phyloP scores from a whole-genome alignment of 208 protist species.

The Trypanosoma scelopori region DNA sequence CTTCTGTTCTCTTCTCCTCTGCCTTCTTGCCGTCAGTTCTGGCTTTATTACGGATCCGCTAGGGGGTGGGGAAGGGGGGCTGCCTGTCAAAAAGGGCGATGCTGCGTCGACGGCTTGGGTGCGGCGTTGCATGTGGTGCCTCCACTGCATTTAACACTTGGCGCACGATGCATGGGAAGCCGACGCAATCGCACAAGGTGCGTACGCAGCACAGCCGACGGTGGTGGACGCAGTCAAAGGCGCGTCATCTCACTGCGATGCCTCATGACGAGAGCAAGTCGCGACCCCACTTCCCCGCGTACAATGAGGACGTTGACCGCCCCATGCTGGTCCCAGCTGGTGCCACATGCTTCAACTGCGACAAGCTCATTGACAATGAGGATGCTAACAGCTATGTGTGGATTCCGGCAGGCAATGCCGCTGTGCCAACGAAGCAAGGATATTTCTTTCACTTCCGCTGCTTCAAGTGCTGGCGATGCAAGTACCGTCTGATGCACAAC shows the following conservation, averaged over 20 bases:
- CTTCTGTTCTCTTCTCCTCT: too few species aligned
- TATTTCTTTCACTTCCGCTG: constrained; percentile 91
- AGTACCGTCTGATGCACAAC: constrained; percentile 86
- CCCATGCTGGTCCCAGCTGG: constrained; percentile 77
- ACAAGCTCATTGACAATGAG: constrained; percentile 58
- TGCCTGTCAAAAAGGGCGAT: neutral
- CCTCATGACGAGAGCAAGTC: constrained; percentile 79
- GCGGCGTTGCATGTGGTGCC: neutral
- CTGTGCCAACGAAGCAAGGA: constrained; percentile 75
- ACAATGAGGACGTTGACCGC: constrained; percentile 83
- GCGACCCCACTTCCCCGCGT: constrained; percentile 81
- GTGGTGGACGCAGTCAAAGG: constrained; percentile 91
- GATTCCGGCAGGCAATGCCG: constrained; percentile 85
- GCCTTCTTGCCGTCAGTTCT: too few species aligned
- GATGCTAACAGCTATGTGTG: constrained; percentile 87
- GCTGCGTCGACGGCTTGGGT: constrained; percentile 5
- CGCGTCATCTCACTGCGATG: constrained; percentile 77
- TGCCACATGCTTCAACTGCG: constrained; percentile 86
- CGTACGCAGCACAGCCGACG: constrained; percentile 86
- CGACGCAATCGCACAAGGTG: constrained; percentile 82
- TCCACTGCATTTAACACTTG: neutral
- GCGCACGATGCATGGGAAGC: constrained; percentile 84
- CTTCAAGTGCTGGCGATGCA: constrained; percentile 91
- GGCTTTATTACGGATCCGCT: too few species aligned
- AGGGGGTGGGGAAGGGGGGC: too few species aligned